Conservation (phyloP, 345 rosid genomes). For the Corymbia maculata region DNA sequence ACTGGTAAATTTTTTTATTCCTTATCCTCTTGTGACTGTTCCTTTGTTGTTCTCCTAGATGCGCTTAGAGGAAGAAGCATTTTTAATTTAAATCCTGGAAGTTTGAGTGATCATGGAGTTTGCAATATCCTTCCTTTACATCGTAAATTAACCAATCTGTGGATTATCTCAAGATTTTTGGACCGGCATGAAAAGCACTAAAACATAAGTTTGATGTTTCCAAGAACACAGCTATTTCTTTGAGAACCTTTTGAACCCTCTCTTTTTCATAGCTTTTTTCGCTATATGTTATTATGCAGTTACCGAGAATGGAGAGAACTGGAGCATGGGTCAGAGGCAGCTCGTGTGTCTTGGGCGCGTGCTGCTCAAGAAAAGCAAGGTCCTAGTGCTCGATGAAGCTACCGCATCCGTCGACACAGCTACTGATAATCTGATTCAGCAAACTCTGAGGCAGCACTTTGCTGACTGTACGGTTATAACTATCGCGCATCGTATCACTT, state of each 20-base stretch:
- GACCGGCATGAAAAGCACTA: background rate
- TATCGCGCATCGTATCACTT: constrained; percentile 80
- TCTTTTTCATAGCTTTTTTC: background rate
- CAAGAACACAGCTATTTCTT: background rate
- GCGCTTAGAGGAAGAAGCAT: background rate
- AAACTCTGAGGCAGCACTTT: constrained; percentile 55
- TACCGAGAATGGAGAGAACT: constrained; percentile 78
- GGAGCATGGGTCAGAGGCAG: constrained; percentile 97
- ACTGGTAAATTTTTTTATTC: constrained; percentile 11
- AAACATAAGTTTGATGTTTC: background rate
- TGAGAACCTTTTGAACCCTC: background rate
- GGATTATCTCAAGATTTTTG: background rate
- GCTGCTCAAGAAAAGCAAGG: constrained; percentile 65
- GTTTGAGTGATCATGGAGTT: background rate
- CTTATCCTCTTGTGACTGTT: background rate
- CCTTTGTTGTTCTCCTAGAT: background rate
- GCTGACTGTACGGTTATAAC: constrained; percentile 62
- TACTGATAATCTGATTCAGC: constrained; percentile 78
- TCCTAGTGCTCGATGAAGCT: constrained; percentile 86
- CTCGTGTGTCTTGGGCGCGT: constrained; percentile 79
- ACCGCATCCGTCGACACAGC: constrained; percentile 87
- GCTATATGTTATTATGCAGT: constrained; percentile 21
- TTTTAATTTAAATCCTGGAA: background rate
- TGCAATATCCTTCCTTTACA: background rate
- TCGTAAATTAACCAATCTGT: background rate